Conservation (phyloP, 2,329 filamentous ascomycete species). For the Colletotrichum magnum region DNA sequence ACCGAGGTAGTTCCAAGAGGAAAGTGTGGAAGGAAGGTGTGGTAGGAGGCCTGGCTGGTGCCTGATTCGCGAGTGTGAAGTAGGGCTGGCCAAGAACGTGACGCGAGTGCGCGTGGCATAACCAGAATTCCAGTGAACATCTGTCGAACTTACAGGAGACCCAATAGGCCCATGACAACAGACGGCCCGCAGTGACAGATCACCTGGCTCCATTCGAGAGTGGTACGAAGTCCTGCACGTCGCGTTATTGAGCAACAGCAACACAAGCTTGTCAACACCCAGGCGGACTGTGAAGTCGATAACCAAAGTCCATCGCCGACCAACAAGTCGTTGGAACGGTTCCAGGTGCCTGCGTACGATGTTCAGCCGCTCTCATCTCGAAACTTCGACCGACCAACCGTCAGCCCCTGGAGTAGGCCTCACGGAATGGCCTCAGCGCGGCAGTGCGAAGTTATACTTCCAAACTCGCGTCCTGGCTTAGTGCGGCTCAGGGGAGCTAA, state of each 20-base stretch:
- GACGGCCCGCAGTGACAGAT: conserved; percentile 1
- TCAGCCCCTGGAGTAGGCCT: conserved; percentile 2
- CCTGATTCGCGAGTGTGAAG: conserved; percentile 6
- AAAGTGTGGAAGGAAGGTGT: conserved; percentile 1
- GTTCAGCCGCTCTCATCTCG: neutral
- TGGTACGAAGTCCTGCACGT: conserved; percentile 12
- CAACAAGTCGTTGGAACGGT: neutral
- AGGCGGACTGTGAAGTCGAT: neutral
- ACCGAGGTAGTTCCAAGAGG: neutral
- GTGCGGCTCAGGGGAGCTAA: conserved; percentile 6
- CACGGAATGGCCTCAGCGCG: conserved; percentile 20
- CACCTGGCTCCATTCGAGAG: neutral
- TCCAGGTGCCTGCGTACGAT: neutral
- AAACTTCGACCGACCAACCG: neutral
- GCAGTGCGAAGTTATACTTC: conserved; percentile 33
- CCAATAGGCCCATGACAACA: conserved; percentile 25
- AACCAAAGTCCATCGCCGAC: neutral
- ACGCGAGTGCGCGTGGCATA: conserved; percentile 26
- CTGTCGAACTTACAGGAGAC: conserved; percentile 4
- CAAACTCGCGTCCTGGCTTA: neutral
- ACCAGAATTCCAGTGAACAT: neutral
- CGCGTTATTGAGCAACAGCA: neutral
- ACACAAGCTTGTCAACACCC: neutral
- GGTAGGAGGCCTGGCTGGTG: conserved; percentile 9
- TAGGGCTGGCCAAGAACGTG: neutral